Conservation (phyloP, 371 early-diverging fungal species). For the Entomophthora muscae region DNA sequence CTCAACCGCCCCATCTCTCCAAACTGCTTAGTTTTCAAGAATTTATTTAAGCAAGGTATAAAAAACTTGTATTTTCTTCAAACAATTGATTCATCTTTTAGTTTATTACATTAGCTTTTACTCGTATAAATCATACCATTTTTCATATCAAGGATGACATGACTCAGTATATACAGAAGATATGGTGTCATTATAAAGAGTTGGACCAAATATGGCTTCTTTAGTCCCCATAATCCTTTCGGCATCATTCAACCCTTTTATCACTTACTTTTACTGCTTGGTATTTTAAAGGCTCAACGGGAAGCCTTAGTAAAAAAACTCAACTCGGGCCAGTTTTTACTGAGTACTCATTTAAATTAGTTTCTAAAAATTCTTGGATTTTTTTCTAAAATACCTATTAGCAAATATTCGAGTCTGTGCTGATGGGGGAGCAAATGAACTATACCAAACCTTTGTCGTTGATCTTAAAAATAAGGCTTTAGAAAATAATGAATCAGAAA, state of each 20-base stretch:
- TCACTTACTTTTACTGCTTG: neutral
- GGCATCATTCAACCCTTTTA: neutral
- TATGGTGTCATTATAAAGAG: neutral
- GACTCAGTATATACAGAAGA: neutral
- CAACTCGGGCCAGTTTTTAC: neutral
- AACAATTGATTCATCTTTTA: neutral
- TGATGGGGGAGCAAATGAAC: conserved; percentile 80
- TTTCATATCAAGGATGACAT: neutral
- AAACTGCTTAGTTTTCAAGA: neutral
- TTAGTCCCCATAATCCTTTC: neutral
- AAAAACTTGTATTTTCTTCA: neutral
- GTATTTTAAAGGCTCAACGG: neutral
- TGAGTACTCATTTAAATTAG: neutral
- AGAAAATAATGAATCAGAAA: neutral
- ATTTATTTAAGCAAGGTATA: neutral
- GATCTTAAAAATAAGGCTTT: neutral
- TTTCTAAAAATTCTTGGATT: neutral
- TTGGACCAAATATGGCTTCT: neutral
- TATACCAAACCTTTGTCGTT: conserved; percentile 29
- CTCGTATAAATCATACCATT: neutral
- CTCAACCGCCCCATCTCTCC: neutral
- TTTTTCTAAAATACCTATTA: conserved; percentile 5
- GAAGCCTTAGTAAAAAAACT: neutral
- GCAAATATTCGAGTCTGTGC: conserved; percentile 57
- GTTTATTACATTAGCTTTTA: neutral